Evolutionary conservation across 2,329 filamentous ascomycete species (phyloP).

Genomic region (Pseudogymnoascus sp.): DNA sequence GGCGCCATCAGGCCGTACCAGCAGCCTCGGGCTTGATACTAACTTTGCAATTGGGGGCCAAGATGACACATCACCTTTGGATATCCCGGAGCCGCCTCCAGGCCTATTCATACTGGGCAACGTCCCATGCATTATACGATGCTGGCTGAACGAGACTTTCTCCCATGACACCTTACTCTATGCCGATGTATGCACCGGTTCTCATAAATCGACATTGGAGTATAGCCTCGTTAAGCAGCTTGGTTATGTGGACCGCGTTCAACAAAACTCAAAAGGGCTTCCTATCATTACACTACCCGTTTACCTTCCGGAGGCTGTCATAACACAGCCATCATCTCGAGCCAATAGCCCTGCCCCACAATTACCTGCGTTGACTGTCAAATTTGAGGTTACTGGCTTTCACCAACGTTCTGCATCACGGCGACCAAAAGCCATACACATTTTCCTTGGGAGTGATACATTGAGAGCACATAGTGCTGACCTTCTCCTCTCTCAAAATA

Average conservation of each 20-base stretch:
- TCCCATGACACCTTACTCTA: slow-evolving; percentile 85
- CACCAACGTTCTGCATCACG: slow-evolving; percentile 42
- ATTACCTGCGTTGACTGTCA: slow-evolving; percentile 71
- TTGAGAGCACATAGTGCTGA: slow-evolving; percentile 82
- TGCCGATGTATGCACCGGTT: slow-evolving; percentile 85
- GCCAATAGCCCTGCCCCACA: slow-evolving; percentile 66
- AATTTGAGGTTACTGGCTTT: slow-evolving; percentile 64
- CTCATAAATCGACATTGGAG: slow-evolving; percentile 78
- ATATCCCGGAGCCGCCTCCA: slow-evolving; percentile 68
- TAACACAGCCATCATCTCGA: slow-evolving; percentile 65
- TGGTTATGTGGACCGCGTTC: slow-evolving; percentile 58
- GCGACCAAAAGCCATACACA: slow-evolving; percentile 60
- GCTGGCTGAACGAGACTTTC: slow-evolving; percentile 87
- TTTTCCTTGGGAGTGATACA: slow-evolving; percentile 85
- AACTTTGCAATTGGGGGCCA: slow-evolving; percentile 55
- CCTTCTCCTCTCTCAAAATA: slow-evolving; percentile 84
- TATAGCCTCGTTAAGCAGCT: slow-evolving; percentile 66
- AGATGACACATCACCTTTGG: slow-evolving; percentile 60
- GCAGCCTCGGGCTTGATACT: slow-evolving; percentile 78
- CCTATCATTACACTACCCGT: slow-evolving; percentile 69
- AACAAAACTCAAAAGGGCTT: slow-evolving; percentile 55
- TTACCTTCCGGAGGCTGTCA: slow-evolving; percentile 84
- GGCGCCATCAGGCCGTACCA: slow-evolving; percentile 68
- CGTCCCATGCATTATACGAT: slow-evolving; percentile 88
- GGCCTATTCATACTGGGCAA: slow-evolving; percentile 79